A percentile compares a stretch with the other conserved stretches of the same genome.
Conservation (phyloP, 2,329 filamentous ascomycete genomes). For the Aspergillus fumigatus region DNA sequence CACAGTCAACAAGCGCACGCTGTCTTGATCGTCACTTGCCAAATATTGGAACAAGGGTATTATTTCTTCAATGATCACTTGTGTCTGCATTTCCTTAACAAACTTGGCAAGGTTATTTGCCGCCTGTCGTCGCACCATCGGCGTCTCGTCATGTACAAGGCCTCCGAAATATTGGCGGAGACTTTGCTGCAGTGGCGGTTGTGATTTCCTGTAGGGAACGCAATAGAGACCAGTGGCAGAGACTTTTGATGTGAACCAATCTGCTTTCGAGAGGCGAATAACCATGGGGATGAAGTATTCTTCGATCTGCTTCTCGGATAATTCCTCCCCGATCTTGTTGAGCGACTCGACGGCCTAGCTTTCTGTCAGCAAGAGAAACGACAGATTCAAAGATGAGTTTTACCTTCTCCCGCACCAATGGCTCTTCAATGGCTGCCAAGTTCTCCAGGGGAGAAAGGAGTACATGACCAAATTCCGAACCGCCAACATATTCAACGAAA, state of each 20-base stretch:
- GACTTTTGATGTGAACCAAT: conserved; percentile 99
- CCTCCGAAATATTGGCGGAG: conserved; percentile 87
- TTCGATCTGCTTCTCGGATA: conserved; percentile 89
- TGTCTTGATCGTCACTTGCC: conserved; percentile 94
- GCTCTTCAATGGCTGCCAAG: conserved; percentile 95
- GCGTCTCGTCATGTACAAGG: conserved; percentile 95
- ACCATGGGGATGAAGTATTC: conserved; percentile 96
- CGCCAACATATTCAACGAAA: conserved; percentile 97
- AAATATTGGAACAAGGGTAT: conserved; percentile 98
- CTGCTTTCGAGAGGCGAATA: conserved; percentile 93
- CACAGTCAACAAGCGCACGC: conserved; percentile 89
- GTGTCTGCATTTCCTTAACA: conserved; percentile 90
- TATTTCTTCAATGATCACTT: conserved; percentile 95
- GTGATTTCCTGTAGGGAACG: conserved; percentile 86
- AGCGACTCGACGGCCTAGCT: conserved; percentile 90
- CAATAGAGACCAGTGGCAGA: conserved; percentile 95
- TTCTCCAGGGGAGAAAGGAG: conserved; percentile 96
- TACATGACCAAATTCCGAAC: conserved; percentile 89
- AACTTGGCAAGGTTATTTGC: conserved; percentile 97
- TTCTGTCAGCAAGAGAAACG: conserved; percentile 5
- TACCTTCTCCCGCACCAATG: conserved; percentile 96
- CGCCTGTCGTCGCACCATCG: conserved; percentile 96
- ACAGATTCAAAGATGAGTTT: conserved; percentile 13
- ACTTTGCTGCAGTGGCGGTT: conserved; percentile 79
- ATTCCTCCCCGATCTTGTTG: conserved; percentile 95